Conservation (phyloP, 2,329 filamentous ascomycete genomes). For the Parastagonospora avenae region DNA sequence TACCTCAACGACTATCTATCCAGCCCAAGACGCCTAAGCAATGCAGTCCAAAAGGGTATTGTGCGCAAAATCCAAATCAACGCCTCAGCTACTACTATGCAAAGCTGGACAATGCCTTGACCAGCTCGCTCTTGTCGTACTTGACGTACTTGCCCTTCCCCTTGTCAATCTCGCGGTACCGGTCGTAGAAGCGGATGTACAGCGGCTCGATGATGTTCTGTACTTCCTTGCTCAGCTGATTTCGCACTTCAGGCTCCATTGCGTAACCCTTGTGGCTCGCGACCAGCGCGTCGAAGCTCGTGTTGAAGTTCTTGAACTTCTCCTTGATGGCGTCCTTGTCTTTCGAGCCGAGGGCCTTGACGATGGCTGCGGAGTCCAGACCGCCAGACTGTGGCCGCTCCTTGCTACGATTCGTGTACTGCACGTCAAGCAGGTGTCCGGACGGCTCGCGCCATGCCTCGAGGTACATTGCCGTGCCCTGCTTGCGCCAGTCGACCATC, state of each 20-base stretch:
- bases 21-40: slow-evolving; percentile 21
- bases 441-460: slow-evolving; percentile 89
- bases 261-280: slow-evolving; percentile 78
- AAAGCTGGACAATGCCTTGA: slow-evolving; percentile 61
- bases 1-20: slow-evolving; percentile 12
- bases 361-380: slow-evolving; percentile 77
- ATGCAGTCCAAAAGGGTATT: slow-evolving; percentile 41
- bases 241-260: slow-evolving; percentile 90
- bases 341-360: slow-evolving; percentile 83
- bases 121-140: slow-evolving; percentile 85
- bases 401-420: slow-evolving; percentile 76
- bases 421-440: slow-evolving; percentile 81
- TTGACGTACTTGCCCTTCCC: slow-evolving; percentile 92
- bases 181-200: slow-evolving; percentile 94
- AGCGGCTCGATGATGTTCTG: slow-evolving; percentile 91
- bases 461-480: slow-evolving; percentile 78
- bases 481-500: slow-evolving; percentile 86
- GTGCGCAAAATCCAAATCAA: slow-evolving; percentile 28
- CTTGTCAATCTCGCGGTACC: slow-evolving; percentile 97
- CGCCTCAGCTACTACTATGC: slow-evolving; percentile 31
- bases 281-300: slow-evolving; percentile 86
- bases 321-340: slow-evolving; percentile 96
- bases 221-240: slow-evolving; percentile 80
- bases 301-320: slow-evolving; percentile 93
- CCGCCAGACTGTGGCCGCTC: slow-evolving; percentile 69